Conservation (phyloP, 176 grass and related monocot species). For the Metroxylon sagu region DNA sequence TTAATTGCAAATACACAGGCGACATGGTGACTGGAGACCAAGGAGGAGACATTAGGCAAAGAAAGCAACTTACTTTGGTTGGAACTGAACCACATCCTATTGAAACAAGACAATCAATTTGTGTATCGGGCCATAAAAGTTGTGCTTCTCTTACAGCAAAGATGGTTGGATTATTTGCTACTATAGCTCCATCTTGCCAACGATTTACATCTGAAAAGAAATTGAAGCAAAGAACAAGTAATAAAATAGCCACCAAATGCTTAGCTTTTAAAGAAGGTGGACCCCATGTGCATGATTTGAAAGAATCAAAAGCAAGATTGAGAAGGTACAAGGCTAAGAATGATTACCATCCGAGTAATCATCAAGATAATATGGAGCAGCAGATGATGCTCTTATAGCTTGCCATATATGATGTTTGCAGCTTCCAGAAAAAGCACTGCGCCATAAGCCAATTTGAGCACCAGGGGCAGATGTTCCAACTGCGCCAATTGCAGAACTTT, state of each 20-base stretch:
- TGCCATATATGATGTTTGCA: slow-evolving; percentile 93
- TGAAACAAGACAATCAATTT: too few species aligned
- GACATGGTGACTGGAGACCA: too few species aligned
- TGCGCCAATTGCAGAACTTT: slow-evolving; percentile 22
- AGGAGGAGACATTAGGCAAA: not conserved
- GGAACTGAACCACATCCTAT: too few species aligned
- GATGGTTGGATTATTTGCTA: slow-evolving; percentile 35
- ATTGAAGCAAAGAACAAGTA: too few species aligned
- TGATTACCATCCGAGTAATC: slow-evolving; percentile 91
- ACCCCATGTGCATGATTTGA: not conserved
- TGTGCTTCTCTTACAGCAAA: slow-evolving; percentile 30
- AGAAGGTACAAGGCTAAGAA: slow-evolving; percentile 12
- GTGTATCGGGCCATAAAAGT: slow-evolving; percentile 37
- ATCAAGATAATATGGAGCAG: slow-evolving; percentile 98
- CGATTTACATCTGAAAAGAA: slow-evolving; percentile 46
- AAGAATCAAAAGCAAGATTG: not conserved
- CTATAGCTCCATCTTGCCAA: too few species aligned
- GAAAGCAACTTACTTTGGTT: slow-evolving; percentile 21
- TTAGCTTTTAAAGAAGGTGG: too few species aligned
- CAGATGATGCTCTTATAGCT: slow-evolving; percentile 97
- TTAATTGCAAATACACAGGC: too few species aligned
- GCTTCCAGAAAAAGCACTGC: slow-evolving; percentile 24
- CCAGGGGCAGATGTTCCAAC: slow-evolving; percentile 34
- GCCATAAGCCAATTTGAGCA: too few species aligned
- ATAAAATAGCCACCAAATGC: too few species aligned